A percentile compares a stretch with the other conserved stretches of the same genome.
phyloP scores from a whole-genome alignment of 2,329 filamentous ascomycete species.

The Penicillium thymicola region DNA sequence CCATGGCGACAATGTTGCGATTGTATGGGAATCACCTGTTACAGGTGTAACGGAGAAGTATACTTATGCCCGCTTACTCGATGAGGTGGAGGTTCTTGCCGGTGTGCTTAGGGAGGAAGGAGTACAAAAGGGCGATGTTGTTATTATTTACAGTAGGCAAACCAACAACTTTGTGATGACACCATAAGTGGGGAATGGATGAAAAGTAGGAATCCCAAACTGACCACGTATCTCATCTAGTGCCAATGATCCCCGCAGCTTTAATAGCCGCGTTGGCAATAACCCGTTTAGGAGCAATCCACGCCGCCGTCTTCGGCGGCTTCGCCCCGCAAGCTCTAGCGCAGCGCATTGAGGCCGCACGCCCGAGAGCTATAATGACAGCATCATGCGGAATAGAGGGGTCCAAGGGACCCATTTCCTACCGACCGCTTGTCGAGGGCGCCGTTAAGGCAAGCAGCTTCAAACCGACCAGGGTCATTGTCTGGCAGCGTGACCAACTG shows the following conservation, averaged over 20 bases:
- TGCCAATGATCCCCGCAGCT: conserved; percentile 93
- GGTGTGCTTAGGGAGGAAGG: conserved; percentile 79
- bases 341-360: conserved; percentile 81
- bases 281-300: conserved; percentile 77
- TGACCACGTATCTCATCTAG: conserved; percentile 39
- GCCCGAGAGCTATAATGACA: conserved; percentile 73
- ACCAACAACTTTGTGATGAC: not conserved
- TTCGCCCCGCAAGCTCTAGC: conserved; percentile 79
- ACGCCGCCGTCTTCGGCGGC: conserved; percentile 89
- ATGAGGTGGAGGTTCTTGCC: conserved; percentile 77
- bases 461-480: conserved; percentile 69
- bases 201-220: not conserved
- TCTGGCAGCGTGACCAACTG: conserved; percentile 80
- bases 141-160: conserved; percentile 77
- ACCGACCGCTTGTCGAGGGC: conserved; percentile 71
- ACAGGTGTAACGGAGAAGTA: conserved; percentile 67
- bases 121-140: conserved; percentile 77
- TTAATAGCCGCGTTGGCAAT: conserved; percentile 82
- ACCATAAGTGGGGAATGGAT: not conserved
- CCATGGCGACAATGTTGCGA: conserved; percentile 69
- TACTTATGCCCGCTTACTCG: conserved; percentile 71
- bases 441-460: conserved; percentile 65
- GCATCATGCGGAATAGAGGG: conserved; percentile 92
- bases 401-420: conserved; percentile 72
- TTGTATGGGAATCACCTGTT: conserved; percentile 86